These are phyloP conservation scores for Halophytophthora polymorphica DNA, from an alignment of 352 stramenopile species.

Conservation along the genomic window DNA sequence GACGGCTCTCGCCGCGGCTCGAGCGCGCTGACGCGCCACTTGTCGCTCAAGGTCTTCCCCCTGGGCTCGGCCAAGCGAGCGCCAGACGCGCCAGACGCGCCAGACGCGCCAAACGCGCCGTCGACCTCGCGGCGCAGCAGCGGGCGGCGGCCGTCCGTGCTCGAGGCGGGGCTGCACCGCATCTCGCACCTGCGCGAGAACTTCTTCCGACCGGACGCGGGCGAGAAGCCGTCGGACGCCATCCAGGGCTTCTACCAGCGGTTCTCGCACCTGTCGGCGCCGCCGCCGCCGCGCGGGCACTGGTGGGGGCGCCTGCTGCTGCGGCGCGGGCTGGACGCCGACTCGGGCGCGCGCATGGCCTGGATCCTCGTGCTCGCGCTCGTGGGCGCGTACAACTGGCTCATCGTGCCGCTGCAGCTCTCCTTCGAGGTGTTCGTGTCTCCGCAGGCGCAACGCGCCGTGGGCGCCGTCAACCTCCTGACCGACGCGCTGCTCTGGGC, in stretches of 20 bases:
- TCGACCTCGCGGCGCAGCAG: neutral
- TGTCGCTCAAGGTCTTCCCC: slow-evolving; percentile 20
- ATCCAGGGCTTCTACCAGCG: slow-evolving; percentile 62
- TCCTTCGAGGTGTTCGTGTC: slow-evolving; percentile 36
- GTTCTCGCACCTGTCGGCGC: slow-evolving; percentile 24
- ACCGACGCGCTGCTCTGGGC: slow-evolving; percentile 37
- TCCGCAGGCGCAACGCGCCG: slow-evolving; percentile 19
- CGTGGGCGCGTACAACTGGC: slow-evolving; percentile 53
- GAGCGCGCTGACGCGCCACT: neutral
- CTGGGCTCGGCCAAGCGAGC: too few relatives aligned
- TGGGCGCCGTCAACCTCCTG: slow-evolving; percentile 30
- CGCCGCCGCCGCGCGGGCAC: slow-evolving; percentile 3
- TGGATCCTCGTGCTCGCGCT: slow-evolving; percentile 45
- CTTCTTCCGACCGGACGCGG: slow-evolving; percentile 32
- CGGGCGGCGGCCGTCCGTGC: slow-evolving; percentile 15
- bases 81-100: neutral
- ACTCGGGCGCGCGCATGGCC: slow-evolving; percentile 37
- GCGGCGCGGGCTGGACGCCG: slow-evolving; percentile 30
- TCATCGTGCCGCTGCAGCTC: slow-evolving; percentile 44
- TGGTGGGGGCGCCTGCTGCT: slow-evolving; percentile 42
- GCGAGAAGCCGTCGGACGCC: slow-evolving; percentile 25
- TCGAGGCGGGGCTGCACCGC: slow-evolving; percentile 16
- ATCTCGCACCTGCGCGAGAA: slow-evolving; percentile 28
- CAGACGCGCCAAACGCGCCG: neutral
- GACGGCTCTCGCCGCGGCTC: slow-evolving; percentile 5